phyloP scores from a whole-genome alignment of 2,329 filamentous ascomycete species.

The Xylariaceae sp. region DNA sequence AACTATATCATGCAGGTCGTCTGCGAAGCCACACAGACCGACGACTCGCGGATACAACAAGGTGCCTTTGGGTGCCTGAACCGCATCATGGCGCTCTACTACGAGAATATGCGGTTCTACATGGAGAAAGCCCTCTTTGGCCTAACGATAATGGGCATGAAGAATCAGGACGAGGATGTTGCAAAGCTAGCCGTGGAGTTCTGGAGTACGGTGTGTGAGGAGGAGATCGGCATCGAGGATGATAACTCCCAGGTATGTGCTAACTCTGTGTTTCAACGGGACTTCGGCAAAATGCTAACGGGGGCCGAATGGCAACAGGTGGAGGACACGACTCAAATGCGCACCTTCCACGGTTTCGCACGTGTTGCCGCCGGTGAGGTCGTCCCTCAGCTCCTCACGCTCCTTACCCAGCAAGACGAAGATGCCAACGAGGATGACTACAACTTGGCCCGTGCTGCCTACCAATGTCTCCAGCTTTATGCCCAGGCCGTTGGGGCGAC shows the following conservation, averaged over 20 bases:
- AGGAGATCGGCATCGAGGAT: constrained; percentile 96
- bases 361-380: constrained; percentile 90
- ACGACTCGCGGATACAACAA: constrained; percentile 86
- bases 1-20: constrained; percentile 99
- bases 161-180: constrained; percentile 94
- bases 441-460: constrained; percentile 89
- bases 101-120: constrained; percentile 99
- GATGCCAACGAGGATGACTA: constrained; percentile 96
- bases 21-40: constrained; percentile 94
- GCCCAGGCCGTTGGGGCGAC: constrained; percentile 82
- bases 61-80: constrained; percentile 96
- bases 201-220: constrained; percentile 99
- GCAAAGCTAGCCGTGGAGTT: constrained; percentile 98
- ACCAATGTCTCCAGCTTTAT: constrained; percentile 94
- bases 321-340: constrained; percentile 76
- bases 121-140: constrained; percentile 99
- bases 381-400: constrained; percentile 79
- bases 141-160: constrained; percentile 96
- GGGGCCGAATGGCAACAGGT: constrained; percentile 32
- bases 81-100: constrained; percentile 97
- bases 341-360: constrained; percentile 93
- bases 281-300: too few relatives aligned
- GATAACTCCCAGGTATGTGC: constrained; percentile 73
- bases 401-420: constrained; percentile 96
- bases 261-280: too few relatives aligned